These are phyloP conservation scores for Paraphaeosphaeria sporulosa DNA, from an alignment of 2,329 filamentous ascomycete genomes.

Conservation along the genomic window DNA sequence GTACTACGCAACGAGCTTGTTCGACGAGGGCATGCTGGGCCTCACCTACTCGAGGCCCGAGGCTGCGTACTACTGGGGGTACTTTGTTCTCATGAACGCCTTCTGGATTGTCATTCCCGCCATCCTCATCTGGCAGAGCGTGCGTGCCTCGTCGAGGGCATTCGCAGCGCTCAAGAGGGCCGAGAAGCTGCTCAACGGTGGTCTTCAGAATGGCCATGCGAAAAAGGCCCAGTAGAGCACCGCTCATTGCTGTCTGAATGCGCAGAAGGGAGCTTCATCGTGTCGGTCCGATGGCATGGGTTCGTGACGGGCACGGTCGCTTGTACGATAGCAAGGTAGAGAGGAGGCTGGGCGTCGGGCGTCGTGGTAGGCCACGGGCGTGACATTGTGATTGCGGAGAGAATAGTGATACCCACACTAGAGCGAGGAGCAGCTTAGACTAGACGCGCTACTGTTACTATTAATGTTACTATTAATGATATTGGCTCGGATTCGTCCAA, in stretches of 20 bases:
- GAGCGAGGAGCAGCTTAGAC: neutral
- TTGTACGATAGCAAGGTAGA: neutral
- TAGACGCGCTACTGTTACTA: neutral
- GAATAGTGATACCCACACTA: slow-evolving; percentile 5
- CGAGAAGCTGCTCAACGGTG: slow-evolving; percentile 41
- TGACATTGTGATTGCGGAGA: neutral
- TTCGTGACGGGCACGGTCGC: neutral
- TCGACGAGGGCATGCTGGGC: slow-evolving; percentile 64
- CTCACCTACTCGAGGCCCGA: slow-evolving; percentile 68
- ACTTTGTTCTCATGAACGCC: slow-evolving; percentile 71
- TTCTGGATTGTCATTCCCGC: slow-evolving; percentile 70
- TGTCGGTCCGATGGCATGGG: neutral
- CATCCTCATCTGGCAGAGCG: slow-evolving; percentile 45
- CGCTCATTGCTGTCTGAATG: neutral
- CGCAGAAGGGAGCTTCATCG: neutral
- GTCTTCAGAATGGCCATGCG: slow-evolving; percentile 31
- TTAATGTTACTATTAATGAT: slow-evolving; percentile 2
- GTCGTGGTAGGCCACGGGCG: neutral
- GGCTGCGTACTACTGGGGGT: slow-evolving; percentile 70
- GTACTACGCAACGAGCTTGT: slow-evolving; percentile 70
- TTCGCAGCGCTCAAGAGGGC: slow-evolving; percentile 46
- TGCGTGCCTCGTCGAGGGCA: slow-evolving; percentile 42
- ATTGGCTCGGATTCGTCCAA: neutral
- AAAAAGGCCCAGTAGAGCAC: slow-evolving; percentile 40
- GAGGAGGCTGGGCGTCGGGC: neutral